These are phyloP conservation scores for Lasiodiplodia theobromae DNA, from an alignment of 2,329 filamentous ascomycete genomes.

Conservation along the genomic window DNA sequence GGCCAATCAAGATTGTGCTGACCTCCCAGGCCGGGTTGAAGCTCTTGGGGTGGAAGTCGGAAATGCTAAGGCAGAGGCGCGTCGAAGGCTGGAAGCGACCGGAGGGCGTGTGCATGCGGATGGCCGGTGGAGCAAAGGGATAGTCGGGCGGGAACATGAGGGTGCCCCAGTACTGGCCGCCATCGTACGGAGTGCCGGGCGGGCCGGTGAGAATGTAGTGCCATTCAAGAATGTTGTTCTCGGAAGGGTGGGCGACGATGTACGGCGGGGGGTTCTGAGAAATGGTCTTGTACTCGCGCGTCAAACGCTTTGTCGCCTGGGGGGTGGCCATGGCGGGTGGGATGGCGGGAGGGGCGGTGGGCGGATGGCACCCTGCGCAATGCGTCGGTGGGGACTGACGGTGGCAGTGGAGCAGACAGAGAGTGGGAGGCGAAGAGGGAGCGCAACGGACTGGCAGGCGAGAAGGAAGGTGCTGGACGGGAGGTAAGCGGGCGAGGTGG, in stretches of 20 bases:
- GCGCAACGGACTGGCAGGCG: neutral
- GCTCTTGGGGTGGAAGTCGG: constrained; percentile 95
- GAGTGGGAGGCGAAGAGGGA: neutral
- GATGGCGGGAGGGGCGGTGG: constrained; percentile 21
- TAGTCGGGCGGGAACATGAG: constrained; percentile 96
- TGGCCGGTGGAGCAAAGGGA: constrained; percentile 94
- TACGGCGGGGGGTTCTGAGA: constrained; percentile 83
- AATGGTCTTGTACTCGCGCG: constrained; percentile 70
- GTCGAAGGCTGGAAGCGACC: constrained; percentile 94
- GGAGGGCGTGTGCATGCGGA: constrained; percentile 97
- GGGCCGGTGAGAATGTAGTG: constrained; percentile 96
- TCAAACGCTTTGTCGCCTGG: constrained; percentile 56
- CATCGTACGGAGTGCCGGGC: constrained; percentile 90
- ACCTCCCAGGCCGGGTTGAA: constrained; percentile 99
- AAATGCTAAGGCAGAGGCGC: constrained; percentile 92
- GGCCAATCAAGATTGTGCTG: constrained; percentile 90
- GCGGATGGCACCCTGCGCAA: constrained; percentile 19
- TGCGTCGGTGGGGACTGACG: constrained; percentile 16
- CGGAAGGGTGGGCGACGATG: constrained; percentile 87
- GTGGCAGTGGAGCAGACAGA: constrained; percentile 7
- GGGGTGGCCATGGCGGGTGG: constrained; percentile 47
- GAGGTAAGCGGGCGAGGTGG: constrained; percentile 7
- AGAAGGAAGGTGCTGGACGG: neutral
- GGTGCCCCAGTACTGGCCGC: constrained; percentile 98
- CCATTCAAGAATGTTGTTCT: constrained; percentile 92